These are phyloP conservation scores for Corrigiola litoralis DNA, from an alignment of 179 eudicot genomes.

Conservation along the genomic window DNA sequence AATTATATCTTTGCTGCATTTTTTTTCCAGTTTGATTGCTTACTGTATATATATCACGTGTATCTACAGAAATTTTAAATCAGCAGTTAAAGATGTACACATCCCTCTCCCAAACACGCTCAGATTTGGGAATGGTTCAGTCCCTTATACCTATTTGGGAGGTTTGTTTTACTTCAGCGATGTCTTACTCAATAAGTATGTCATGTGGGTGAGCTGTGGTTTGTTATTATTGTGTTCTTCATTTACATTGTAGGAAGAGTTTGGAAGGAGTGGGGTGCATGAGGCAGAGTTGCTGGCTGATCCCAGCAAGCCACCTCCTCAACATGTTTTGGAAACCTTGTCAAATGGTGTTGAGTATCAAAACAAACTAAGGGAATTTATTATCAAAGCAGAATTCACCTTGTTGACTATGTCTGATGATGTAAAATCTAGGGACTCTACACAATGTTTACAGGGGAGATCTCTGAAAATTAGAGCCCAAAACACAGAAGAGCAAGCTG, in stretches of 20 bases:
- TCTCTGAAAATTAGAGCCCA: constrained; percentile 23
- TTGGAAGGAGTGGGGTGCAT: constrained; percentile 65
- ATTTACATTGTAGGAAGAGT: constrained; percentile 61
- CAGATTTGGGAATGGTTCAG: constrained; percentile 88
- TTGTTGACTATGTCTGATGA: constrained; percentile 25
- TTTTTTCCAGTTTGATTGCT: constrained; percentile 4
- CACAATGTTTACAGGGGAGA: constrained; percentile 21
- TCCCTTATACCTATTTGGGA: constrained; percentile 97
- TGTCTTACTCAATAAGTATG: neutral
- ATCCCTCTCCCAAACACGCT: constrained; percentile 74
- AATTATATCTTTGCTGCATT: neutral
- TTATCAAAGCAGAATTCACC: constrained; percentile 27
- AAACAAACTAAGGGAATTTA: constrained; percentile 43
- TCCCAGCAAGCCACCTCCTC: constrained; percentile 62
- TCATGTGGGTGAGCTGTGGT: neutral
- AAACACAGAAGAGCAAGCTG: constrained; percentile 19
- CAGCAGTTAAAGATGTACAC: constrained; percentile 66
- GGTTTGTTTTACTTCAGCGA: constrained; percentile 40
- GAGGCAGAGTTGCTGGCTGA: constrained; percentile 42
- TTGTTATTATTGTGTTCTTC: constrained; percentile 9
- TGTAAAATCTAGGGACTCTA: constrained; percentile 17
- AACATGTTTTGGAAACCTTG: constrained; percentile 58
- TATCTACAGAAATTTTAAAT: constrained; percentile 68
- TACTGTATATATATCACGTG: neutral
- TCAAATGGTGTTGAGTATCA: constrained; percentile 48